Percentiles rank a stretch among this genome's conserved stretches.
phyloP scores from a whole-genome alignment of 129 eudicot species.

The Glebionis coronaria region DNA sequence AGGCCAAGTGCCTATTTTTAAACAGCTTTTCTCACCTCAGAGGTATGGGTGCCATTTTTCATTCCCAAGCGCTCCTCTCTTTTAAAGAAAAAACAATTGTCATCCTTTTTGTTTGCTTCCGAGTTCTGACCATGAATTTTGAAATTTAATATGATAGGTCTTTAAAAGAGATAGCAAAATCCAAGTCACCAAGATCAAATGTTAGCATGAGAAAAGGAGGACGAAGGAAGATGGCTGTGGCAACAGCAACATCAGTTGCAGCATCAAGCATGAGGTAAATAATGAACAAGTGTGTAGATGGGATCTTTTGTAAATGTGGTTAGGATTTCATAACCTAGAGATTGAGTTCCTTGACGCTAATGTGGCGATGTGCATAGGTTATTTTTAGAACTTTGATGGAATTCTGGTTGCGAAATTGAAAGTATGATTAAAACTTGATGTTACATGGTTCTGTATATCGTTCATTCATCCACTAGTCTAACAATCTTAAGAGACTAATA shows the following conservation, averaged over 20 bases:
- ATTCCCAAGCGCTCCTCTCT: background rate
- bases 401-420: background rate
- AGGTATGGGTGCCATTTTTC: background rate
- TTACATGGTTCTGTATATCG: no score
- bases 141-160: background rate
- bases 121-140: background rate
- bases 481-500: no score
- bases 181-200: background rate
- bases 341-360: no score
- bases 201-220: background rate
- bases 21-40: conserved; percentile 36
- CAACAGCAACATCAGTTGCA: conserved; percentile 7
- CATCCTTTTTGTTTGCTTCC: background rate
- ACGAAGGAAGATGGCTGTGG: background rate
- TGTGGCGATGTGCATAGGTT: background rate
- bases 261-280: conserved; percentile 11
- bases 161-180: background rate
- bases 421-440: background rate
- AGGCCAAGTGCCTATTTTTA: conserved; percentile 54
- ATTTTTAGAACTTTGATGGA: background rate
- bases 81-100: background rate
- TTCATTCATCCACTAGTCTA: no score
- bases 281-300: background rate
- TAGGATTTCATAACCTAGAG: background rate
- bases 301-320: background rate